Evolutionary conservation across 768 basidiomycete genomes (phyloP), one percentile per base, ranked within the genome.

Genomic region (Tricholoma matsutake): DNA sequence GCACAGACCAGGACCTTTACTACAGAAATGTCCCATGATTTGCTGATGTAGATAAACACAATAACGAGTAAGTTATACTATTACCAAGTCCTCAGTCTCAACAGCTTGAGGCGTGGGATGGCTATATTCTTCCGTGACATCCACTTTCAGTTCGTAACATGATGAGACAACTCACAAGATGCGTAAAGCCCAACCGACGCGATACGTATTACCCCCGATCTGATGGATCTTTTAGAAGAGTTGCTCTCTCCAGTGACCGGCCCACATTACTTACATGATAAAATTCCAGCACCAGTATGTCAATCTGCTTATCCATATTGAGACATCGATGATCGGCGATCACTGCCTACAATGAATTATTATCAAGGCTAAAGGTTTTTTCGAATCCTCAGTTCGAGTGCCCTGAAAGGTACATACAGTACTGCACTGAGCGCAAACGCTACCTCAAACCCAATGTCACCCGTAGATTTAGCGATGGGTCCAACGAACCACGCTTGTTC

Each of bases 371-470:
- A 68, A 13, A 65, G 43, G 37, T 34, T 34, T 56, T 61, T 54
- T 60, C 70, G 62, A 22, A 75, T 52, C 53, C 69, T 76, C 31
- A 79, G 75, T 67, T 86, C 85, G 29, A 84, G 47, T 63, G 68
- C 77, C 59, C 89, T 75, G 34, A 90, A 76, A 1, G 82, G 83
- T 4, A 85, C 16, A 68, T 91, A 91, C 39, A 86, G 71, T 9
- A 89, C 35, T 9, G 68, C 77, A 6, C 84, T 80, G 2, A 82
- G 69, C 1, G 73, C 77, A 65, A 91, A 86, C 2, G 88, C 87
- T 25, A 90, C 71, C 71, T 91, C 89, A 63, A 93, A 91, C n/a
- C 89, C 91, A 59, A 94, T 86, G 73, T 94, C 92, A 1, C 92
- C 92, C 16, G 89, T 80, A 7, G 63, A 76, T 63, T 75, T 68